phyloP scores from a whole-genome alignment of 1,284 basidiomycete species.

The Apiotrichum siamense region DNA sequence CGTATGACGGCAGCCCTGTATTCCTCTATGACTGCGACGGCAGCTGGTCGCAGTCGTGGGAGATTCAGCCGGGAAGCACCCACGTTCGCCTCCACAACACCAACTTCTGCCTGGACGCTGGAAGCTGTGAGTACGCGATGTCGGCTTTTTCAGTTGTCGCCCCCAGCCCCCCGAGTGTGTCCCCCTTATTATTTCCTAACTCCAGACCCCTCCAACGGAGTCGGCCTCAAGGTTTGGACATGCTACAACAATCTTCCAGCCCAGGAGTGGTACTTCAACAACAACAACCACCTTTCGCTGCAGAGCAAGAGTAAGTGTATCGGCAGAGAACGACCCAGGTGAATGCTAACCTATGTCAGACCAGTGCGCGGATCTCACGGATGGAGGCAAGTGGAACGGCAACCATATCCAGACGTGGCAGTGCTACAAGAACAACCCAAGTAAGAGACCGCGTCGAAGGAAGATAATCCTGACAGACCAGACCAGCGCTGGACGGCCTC shows the following conservation, averaged over 20 bases:
- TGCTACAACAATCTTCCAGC: slow-evolving; percentile 14
- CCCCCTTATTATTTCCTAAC: too few relatives aligned
- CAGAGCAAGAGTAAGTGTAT: not conserved
- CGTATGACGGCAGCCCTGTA: slow-evolving; percentile 11
- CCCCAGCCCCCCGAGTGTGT: too few relatives aligned
- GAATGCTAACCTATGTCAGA: not conserved
- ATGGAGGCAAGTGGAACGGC: slow-evolving; percentile 18
- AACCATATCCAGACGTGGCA: slow-evolving; percentile 19
- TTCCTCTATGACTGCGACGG: slow-evolving; percentile 8
- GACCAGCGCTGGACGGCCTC: too few relatives aligned
- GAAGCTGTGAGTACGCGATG: slow-evolving; percentile 1
- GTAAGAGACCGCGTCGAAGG: too few relatives aligned
- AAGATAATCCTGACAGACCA: too few relatives aligned
- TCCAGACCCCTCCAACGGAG: slow-evolving; percentile 12
- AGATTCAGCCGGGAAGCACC: not conserved
- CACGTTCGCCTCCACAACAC: slow-evolving; percentile 21
- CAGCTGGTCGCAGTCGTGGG: not conserved
- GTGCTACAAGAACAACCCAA: slow-evolving; percentile 21
- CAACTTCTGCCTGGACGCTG: slow-evolving; percentile 21
- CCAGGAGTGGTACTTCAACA: slow-evolving; percentile 5
- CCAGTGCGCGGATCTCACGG: slow-evolving; percentile 28
- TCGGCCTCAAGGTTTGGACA: slow-evolving; percentile 14
- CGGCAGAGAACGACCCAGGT: too few relatives aligned
- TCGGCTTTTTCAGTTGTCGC: too few relatives aligned
- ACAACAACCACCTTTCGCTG: not conserved